Percentiles rank a stretch among this genome's conserved stretches.
phyloP scores from a whole-genome alignment of 805 yeast genomes.

The Nakazawaea anatomiae region DNA sequence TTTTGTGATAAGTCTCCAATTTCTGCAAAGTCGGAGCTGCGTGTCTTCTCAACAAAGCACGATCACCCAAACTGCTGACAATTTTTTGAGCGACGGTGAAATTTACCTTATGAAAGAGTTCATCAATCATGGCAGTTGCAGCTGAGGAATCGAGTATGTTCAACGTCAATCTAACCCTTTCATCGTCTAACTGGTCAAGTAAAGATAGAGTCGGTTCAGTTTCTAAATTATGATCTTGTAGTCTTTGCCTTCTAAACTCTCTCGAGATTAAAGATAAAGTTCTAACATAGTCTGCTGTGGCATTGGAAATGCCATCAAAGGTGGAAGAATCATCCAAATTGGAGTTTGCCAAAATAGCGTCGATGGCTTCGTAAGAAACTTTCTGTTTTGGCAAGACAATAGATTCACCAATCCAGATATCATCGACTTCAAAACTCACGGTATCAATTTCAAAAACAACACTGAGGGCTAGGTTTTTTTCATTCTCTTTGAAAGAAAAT shows the following conservation, averaged over 20 bases:
- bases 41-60: conserved; percentile 82
- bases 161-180: conserved; percentile 62
- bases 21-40: conserved; percentile 77
- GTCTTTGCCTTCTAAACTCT: conserved; percentile 65
- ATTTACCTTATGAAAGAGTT: conserved; percentile 76
- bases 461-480: conserved; percentile 61
- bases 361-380: conserved; percentile 51
- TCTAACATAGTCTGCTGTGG: conserved; percentile 59
- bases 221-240: conserved; percentile 42
- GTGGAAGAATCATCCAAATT: not conserved
- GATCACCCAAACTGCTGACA: conserved; percentile 71
- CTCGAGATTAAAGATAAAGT: conserved; percentile 60
- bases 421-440: conserved; percentile 61
- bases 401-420: conserved; percentile 73
- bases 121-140: conserved; percentile 59
- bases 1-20: conserved; percentile 71
- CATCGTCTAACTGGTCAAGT: conserved; percentile 81
- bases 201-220: conserved; percentile 53
- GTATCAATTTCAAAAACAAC: conserved; percentile 79
- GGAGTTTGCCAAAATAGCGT: conserved; percentile 35
- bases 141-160: conserved; percentile 62
- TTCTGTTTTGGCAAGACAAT: conserved; percentile 57
- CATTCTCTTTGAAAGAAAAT: conserved; percentile 56
- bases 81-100: conserved; percentile 77
- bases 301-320: conserved; percentile 32